These are phyloP conservation scores for Fusarium sp. DNA, from an alignment of 2,329 filamentous ascomycete genomes.

Conservation along the genomic window DNA sequence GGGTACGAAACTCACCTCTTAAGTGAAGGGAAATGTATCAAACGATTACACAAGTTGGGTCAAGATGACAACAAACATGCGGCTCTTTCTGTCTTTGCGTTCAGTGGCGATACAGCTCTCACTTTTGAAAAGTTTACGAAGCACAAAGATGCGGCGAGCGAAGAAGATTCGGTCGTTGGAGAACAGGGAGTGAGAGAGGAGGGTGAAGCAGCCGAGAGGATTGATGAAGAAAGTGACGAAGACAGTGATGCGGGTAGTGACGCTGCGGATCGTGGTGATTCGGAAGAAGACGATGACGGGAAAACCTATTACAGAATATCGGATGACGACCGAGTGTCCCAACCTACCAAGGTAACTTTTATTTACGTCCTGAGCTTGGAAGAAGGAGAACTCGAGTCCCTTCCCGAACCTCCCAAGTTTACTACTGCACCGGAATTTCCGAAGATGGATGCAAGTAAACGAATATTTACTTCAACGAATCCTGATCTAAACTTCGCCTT, in stretches of 20 bases:
- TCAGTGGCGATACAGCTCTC: neutral
- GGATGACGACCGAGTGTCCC: accelerated
- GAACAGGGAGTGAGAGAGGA: neutral
- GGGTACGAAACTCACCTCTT: neutral
- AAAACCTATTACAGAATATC: neutral
- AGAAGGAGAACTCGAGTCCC: accelerated
- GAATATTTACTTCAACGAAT: neutral
- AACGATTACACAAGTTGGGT: neutral
- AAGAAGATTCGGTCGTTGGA: accelerated
- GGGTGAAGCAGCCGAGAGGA: neutral
- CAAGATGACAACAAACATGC: neutral
- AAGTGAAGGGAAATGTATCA: neutral
- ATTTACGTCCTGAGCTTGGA: neutral
- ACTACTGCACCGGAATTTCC: neutral
- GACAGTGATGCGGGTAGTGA: too few species aligned
- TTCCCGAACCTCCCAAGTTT: neutral
- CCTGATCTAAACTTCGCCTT: neutral
- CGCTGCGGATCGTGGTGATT: too few species aligned
- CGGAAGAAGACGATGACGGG: too few species aligned
- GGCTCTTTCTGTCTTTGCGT: neutral
- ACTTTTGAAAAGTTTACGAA: neutral
- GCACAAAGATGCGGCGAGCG: accelerated
- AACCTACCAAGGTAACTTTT: neutral
- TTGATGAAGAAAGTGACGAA: neutral
- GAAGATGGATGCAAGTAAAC: neutral